A percentile compares a stretch with the other conserved stretches of the same genome.
Conservation (phyloP, 768 basidiomycete genomes). For the Amanita subjunquillea region DNA sequence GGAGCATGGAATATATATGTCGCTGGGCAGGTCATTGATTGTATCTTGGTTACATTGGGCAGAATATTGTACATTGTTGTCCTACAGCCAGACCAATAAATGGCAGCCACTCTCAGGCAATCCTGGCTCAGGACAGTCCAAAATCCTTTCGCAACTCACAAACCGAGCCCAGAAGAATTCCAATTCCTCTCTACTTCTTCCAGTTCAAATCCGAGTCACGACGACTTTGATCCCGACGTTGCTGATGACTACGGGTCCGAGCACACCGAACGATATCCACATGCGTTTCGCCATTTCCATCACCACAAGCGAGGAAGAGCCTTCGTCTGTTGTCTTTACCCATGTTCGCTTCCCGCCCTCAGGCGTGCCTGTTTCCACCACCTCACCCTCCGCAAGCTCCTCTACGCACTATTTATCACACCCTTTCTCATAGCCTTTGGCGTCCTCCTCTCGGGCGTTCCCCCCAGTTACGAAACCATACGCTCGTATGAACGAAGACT, state of each 20-base stretch:
- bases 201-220: neutral
- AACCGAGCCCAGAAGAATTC: neutral
- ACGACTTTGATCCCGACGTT: neutral
- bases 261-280: too few species aligned
- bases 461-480: constrained; percentile 27
- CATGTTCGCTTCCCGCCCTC: neutral
- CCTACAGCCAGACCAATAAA: too few species aligned
- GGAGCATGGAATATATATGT: too few species aligned
- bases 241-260: neutral
- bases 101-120: neutral
- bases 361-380: neutral
- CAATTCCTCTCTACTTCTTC: neutral
- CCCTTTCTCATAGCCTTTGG: constrained; percentile 16
- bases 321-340: neutral
- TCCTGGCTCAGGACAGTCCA: neutral
- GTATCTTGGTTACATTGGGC: too few species aligned
- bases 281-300: neutral
- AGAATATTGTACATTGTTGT: too few species aligned
- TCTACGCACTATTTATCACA: neutral
- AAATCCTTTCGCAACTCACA: neutral
- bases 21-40: too few species aligned
- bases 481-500: constrained; percentile 23
- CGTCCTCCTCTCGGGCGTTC: constrained; percentile 25
- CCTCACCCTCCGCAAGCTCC: neutral
- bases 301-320: neutral